phyloP scores from a whole-genome alignment of 306 rosid genomes.

The Hippophae rhamnoides region DNA sequence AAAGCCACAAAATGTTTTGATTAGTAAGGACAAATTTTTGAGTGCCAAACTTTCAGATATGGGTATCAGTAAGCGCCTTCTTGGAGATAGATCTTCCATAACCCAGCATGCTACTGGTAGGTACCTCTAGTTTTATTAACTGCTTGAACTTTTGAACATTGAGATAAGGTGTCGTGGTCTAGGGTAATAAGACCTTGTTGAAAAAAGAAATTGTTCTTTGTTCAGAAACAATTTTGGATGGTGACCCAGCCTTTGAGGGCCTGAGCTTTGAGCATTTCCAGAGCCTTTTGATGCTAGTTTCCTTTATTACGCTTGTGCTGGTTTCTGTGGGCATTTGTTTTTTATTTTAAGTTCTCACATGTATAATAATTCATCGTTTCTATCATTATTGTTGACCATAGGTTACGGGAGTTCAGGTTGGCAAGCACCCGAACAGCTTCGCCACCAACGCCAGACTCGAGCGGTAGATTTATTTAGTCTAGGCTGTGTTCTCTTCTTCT shows the following conservation, averaged over 20 bases:
- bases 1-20: slow-evolving; percentile 33
- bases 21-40: slow-evolving; percentile 17
- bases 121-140: slow-evolving; percentile 1
- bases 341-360: neutral
- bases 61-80: slow-evolving; percentile 33
- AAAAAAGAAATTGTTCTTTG: neutral
- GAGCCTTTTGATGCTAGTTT: no score
- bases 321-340: neutral
- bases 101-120: slow-evolving; percentile 27
- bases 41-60: slow-evolving; percentile 28
- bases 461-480: slow-evolving; percentile 31
- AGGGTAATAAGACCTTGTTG: neutral
- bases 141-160: neutral
- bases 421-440: slow-evolving; percentile 36
- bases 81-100: slow-evolving; percentile 22
- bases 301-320: no score
- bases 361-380: neutral
- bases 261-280: neutral
- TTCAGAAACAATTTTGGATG: slow-evolving; percentile 1
- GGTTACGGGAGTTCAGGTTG: slow-evolving; percentile 35
- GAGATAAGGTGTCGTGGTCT: neutral
- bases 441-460: slow-evolving; percentile 24
- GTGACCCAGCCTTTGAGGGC: no score
- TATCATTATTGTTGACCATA: slow-evolving; percentile 8
- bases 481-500: slow-evolving; percentile 29